These are phyloP conservation scores for Taphrina deformans DNA, from an alignment of 1,139 yeast species.

Conservation along the genomic window DNA sequence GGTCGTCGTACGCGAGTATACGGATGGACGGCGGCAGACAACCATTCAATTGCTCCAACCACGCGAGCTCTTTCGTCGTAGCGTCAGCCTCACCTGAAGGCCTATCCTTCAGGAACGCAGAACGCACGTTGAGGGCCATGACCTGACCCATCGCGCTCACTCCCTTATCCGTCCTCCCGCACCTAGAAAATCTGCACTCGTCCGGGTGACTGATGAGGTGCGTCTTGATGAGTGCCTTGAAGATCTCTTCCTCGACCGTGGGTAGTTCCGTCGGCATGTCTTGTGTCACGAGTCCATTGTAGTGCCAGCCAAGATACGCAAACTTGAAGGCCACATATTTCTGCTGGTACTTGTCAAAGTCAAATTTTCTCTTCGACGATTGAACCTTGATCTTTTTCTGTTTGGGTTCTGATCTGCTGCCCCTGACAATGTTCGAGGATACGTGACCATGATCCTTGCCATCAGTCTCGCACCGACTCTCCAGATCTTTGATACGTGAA, in stretches of 20 bases:
- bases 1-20: constrained; percentile 73
- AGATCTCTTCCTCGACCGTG: constrained; percentile 77
- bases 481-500: constrained; percentile 53
- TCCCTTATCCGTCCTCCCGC: constrained; percentile 96
- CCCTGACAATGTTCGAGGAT: not conserved
- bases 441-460: no score
- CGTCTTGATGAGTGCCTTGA: constrained; percentile 69
- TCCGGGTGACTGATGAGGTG: constrained; percentile 59
- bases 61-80: constrained; percentile 73
- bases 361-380: constrained; percentile 47
- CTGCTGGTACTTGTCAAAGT: constrained; percentile 64
- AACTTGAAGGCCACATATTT: constrained; percentile 77
- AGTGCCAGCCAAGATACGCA: constrained; percentile 90
- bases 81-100: not conserved
- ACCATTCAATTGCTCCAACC: constrained; percentile 71
- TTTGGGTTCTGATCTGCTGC: constrained; percentile 16
- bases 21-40: constrained; percentile 78
- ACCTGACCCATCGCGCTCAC: constrained; percentile 98
- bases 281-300: constrained; percentile 86
- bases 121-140: constrained; percentile 73
- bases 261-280: constrained; percentile 73
- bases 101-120: constrained; percentile 50
- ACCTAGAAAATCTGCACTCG: constrained; percentile 69
- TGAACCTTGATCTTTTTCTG: constrained; percentile 2
- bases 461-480: no score